Base-by-base conservation (phyloP, 1,284 basidiomycete species). In the Boletus mariae region DNA sequence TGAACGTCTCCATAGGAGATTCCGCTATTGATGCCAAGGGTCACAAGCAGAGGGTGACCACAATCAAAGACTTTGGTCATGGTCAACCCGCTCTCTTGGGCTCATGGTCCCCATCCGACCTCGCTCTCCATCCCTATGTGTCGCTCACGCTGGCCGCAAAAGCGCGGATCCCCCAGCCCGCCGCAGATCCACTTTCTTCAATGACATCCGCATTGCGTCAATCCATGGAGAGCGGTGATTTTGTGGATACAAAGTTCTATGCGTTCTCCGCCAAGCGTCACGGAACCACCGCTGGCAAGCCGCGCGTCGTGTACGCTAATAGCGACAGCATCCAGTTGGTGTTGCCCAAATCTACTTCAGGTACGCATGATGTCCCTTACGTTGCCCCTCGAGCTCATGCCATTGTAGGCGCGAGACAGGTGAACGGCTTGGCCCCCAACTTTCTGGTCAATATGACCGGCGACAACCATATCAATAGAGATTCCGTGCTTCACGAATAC, bases 161-260 rank as follows among this genome's bases (percentile, higher is more conserved):
- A 47, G 52, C 60, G 7, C 54, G 53, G 0, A 47, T 56, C 23
- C 41, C 62, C 11, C 54, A 47, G 6, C 43, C 12, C 9, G 28
- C 34, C 48, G 26, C 58, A 3, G 55, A 54, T 13, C 66, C 64
- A 0, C 63, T 65, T 10, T 29, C 53, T 8, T 52, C 65, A 4
- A 49, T 54, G 6, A 53, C 64, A 0, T 23, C 49, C 40, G 68
- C 63, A 1, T 31, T 70, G 2, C 54, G 55, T 43, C 54, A 56
- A 31, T 70, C 68, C 37, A 58, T 70, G 66, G 45, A 48, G 12
- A 57, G 31, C 17, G 64, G 66, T 4, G 61, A 67, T 42, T 69
- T 66, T 41, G 49, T 64, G 1, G 59, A 66, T 40, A 64, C 66
- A 5, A 69, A 66, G 38, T 66, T 66, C 32, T 61, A 70, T 11